A percentile compares a stretch with the other conserved stretches of the same genome.
phyloP scores from a whole-genome alignment of 495 filamentous ascomycete genomes.

The Tuber aestivum region DNA sequence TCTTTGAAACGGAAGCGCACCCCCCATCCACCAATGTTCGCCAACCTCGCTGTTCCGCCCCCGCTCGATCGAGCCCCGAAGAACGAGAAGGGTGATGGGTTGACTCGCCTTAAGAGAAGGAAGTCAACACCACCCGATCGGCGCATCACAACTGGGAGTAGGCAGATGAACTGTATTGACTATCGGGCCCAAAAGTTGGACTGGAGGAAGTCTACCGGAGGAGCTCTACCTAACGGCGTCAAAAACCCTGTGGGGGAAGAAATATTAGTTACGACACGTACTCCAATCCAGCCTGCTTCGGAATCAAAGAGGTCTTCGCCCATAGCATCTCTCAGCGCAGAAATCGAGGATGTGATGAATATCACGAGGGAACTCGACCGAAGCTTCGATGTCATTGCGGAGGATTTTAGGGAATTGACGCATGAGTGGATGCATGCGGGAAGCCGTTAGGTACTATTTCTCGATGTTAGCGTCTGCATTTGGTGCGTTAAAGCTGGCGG shows the following conservation, averaged over 20 bases:
- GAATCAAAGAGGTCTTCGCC: background rate
- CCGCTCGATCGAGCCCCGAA: slow-evolving; percentile 1
- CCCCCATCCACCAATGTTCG: slow-evolving; percentile 21
- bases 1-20: slow-evolving; percentile 25
- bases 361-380: background rate
- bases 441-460: background rate
- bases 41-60: slow-evolving; percentile 6
- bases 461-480: background rate
- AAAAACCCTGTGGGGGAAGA: slow-evolving; percentile 33
- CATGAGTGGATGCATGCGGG: background rate
- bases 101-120: background rate
- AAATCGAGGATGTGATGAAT: background rate
- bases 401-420: background rate
- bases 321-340: background rate
- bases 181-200: slow-evolving; percentile 25
- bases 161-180: slow-evolving; percentile 30
- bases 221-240: slow-evolving; percentile 25
- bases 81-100: slow-evolving; percentile 5
- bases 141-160: background rate
- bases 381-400: background rate
- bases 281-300: slow-evolving; percentile 7
- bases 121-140: background rate
- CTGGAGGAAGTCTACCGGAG: slow-evolving; percentile 32
- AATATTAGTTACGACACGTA: slow-evolving; percentile 27
- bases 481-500: background rate